Base-by-base conservation (phyloP, 2,329 filamentous ascomycete species). In the Diaporthe sp. region DNA sequence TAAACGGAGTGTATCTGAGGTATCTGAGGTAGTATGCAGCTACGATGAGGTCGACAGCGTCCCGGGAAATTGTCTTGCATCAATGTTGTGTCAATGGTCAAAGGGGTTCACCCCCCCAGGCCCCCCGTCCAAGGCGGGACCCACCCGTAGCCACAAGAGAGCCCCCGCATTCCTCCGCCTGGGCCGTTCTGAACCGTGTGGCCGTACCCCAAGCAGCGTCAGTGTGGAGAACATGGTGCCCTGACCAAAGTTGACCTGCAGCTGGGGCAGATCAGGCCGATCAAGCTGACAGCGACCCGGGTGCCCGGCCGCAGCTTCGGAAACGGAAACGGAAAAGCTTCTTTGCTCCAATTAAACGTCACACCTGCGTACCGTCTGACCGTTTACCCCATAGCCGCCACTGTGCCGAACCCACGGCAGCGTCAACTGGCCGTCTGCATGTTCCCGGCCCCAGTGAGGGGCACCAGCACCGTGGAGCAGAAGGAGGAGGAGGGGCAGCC, bases 341-440 rank as follows among this genome's bases (percentile, higher is more conserved):
- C 53, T 65, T 72, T 72, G 66, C 72, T 66, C 72, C 70, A 63
- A 72, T 74, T 50, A 72, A 72, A 65, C 68, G 70, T 72, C 71
- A 72, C 71, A 32, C 6, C 32, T 71, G 70, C 56, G 59, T 61
- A 63, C 50, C 70, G 37, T 50, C 42, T 59, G 32, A 61, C 44
- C 69, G 42, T 53, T 65, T 63, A 63, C 59, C 35, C 53, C 47
- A 72, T 72, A 58, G 50, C 71, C 71, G 71, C 70, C 70, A 44
- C 70, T 68, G 51, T 68, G 59, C 70, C 70, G 70, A 72, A 47
- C 37, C 22, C 39, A 39, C 47, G 35, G 37, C n/a, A 42, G 44
- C 58, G 58, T 63, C 58, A 30, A 30, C 58, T 50, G 39, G 25
- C 39, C 35, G 35, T 32, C 17, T 53, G 55, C 22, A 44, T 25